phyloP scores from a whole-genome alignment of 108 stramenopile species.

The Stephanodiscus triporus region DNA sequence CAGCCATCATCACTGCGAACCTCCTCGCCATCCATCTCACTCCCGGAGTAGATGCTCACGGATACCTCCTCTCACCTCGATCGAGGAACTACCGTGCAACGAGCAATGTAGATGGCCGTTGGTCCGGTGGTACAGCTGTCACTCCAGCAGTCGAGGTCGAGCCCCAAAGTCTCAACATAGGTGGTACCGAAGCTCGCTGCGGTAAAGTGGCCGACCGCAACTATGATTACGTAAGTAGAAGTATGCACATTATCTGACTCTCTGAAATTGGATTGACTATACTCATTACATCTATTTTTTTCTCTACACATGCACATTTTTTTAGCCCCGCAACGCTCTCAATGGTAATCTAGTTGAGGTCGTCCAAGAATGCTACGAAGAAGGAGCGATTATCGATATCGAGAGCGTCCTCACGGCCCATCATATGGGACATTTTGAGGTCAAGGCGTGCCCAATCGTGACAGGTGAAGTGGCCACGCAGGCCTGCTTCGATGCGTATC shows the following conservation, averaged over 20 bases:
- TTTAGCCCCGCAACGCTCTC: constrained; percentile 39
- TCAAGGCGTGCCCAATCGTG: constrained; percentile 53
- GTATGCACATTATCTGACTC: too few species aligned
- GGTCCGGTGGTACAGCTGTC: constrained; percentile 35
- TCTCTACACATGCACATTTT: too few species aligned
- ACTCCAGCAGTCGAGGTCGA: constrained; percentile 31
- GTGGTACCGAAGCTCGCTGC: constrained; percentile 47
- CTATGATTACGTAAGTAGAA: not conserved
- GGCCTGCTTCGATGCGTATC: constrained; percentile 59
- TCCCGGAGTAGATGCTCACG: constrained; percentile 36
- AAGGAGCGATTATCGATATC: constrained; percentile 51
- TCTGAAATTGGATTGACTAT: constrained; percentile 18
- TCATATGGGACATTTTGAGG: constrained; percentile 60
- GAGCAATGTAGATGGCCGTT: too few species aligned
- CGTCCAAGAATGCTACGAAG: constrained; percentile 46
- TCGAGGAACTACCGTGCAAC: constrained; percentile 43
- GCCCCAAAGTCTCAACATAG: constrained; percentile 45
- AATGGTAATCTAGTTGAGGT: constrained; percentile 47
- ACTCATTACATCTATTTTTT: too few species aligned
- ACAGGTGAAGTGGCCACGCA: constrained; percentile 52
- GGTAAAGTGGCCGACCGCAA: constrained; percentile 14
- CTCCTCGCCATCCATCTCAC: not conserved
- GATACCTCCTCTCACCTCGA: constrained; percentile 48
- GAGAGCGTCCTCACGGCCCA: constrained; percentile 56
- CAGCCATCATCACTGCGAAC: not conserved